A percentile compares a stretch with the other conserved stretches of the same genome.
phyloP scores from a whole-genome alignment of 805 yeast genomes.

The Nakazawaea siamensis region DNA sequence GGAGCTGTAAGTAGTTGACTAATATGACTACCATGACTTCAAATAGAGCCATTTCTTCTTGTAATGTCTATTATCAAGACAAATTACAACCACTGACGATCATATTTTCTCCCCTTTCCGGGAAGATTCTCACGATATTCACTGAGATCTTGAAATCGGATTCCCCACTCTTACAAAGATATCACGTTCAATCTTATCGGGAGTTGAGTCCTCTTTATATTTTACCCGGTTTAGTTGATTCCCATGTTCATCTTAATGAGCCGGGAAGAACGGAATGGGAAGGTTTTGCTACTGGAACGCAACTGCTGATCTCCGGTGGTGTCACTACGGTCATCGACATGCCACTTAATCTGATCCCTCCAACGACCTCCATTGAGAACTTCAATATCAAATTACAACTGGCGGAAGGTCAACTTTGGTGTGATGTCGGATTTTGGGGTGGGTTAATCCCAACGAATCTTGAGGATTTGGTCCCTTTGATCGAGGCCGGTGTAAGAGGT shows the following conservation, averaged over 20 bases:
- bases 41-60: slow-evolving; percentile 59
- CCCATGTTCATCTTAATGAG: slow-evolving; percentile 92
- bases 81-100: slow-evolving; percentile 51
- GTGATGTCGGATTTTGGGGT: slow-evolving; percentile 95
- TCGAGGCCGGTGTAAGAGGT: slow-evolving; percentile 84
- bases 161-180: slow-evolving; percentile 32
- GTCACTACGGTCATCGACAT: slow-evolving; percentile 93
- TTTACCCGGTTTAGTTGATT: slow-evolving; percentile 87
- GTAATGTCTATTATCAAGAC: slow-evolving; percentile 43
- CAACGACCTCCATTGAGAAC: slow-evolving; percentile 79
- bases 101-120: slow-evolving; percentile 46
- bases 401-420: slow-evolving; percentile 79
- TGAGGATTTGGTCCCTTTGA: slow-evolving; percentile 62
- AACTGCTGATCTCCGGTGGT: slow-evolving; percentile 92
- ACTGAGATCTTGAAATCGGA: slow-evolving; percentile 25
- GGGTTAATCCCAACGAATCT: slow-evolving; percentile 81
- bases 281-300: slow-evolving; percentile 94
- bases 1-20: no score
- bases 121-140: slow-evolving; percentile 53
- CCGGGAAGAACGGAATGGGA: slow-evolving; percentile 99
- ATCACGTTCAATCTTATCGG: slow-evolving; percentile 37
- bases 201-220: slow-evolving; percentile 57
- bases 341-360: slow-evolving; percentile 96
- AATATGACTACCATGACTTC: no score
- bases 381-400: slow-evolving; percentile 70